Percentiles rank a stretch among this genome's conserved stretches.
Evolutionary conservation across 2,329 filamentous ascomycete genomes (phyloP).

Genomic region (Diaporthe ampelina): DNA sequence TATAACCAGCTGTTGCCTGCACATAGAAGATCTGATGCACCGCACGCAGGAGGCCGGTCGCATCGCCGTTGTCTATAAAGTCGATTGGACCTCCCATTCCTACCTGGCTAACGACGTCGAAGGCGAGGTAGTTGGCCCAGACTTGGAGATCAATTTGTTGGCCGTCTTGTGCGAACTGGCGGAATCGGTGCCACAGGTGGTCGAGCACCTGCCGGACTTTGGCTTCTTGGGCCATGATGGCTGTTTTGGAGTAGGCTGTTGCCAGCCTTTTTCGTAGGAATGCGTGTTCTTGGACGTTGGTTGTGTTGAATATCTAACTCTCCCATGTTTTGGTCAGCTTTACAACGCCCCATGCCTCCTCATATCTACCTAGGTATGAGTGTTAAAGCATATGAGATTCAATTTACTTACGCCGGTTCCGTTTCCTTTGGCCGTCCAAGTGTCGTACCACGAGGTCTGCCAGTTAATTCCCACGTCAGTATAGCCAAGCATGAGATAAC

Average conservation of each 20-base stretch:
- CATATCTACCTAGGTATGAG: no score
- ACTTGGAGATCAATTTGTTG: neutral
- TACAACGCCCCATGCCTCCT: no score
- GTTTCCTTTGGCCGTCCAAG: neutral
- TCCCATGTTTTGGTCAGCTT: no score
- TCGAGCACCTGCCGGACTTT: neutral
- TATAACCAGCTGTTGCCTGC: neutral
- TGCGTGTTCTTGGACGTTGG: neutral
- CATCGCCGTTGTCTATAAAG: conserved; percentile 2
- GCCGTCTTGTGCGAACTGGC: neutral
- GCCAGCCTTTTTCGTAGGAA: conserved; percentile 6
- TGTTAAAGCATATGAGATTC: accelerated
- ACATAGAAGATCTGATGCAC: conserved; percentile 10
- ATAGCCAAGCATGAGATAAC: accelerated
- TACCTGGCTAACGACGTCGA: conserved; percentile 10
- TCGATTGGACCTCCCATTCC: neutral
- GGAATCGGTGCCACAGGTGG: neutral
- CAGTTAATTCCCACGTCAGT: no score
- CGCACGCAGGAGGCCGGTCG: neutral
- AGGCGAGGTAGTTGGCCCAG: conserved; percentile 21
- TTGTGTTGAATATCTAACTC: neutral
- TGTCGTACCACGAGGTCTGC: conserved; percentile 10
- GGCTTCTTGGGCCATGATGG: neutral
- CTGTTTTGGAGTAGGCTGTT: neutral
- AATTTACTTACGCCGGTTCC: neutral